Percentiles rank a stretch among this genome's conserved stretches.
These are phyloP conservation scores for Platanthera guangdongensis DNA, from an alignment of 106 monocot genomes.

Conservation along the genomic window DNA sequence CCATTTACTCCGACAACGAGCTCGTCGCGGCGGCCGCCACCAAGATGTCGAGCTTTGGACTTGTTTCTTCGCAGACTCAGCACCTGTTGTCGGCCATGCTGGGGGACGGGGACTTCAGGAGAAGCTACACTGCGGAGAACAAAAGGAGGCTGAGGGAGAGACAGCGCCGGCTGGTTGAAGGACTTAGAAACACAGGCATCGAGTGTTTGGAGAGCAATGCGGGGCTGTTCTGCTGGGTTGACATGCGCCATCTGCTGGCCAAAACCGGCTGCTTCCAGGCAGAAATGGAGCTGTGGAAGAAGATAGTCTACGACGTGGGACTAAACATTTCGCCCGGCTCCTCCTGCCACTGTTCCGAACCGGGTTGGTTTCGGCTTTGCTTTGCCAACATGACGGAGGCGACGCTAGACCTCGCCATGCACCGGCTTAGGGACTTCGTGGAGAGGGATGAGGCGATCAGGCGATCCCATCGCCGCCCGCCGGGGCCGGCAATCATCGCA, in stretches of 20 bases:
- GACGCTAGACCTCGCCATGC: conserved; percentile 52
- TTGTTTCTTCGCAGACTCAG: conserved; percentile 89
- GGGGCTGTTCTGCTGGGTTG: conserved; percentile 84
- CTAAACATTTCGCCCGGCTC: conserved; percentile 81
- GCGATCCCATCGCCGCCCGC: not conserved
- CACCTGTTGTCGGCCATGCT: conserved; percentile 63
- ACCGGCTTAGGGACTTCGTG: conserved; percentile 38
- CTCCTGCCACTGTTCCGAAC: conserved; percentile 80
- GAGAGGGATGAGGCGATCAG: not conserved
- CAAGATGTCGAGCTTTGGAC: conserved; percentile 95
- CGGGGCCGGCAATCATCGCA: not conserved
- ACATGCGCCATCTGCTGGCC: conserved; percentile 61
- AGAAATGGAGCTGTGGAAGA: conserved; percentile 88
- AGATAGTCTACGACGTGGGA: conserved; percentile 58
- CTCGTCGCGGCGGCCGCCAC: conserved; percentile 53
- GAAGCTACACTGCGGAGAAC: conserved; percentile 54
- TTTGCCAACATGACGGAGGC: conserved; percentile 69
- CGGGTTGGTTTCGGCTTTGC: conserved; percentile 89
- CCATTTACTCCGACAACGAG: conserved; percentile 59
- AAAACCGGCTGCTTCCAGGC: conserved; percentile 25
- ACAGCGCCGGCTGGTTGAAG: conserved; percentile 35
- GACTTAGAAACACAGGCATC: conserved; percentile 36
- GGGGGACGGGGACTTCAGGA: conserved; percentile 49
- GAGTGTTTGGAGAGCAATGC: conserved; percentile 65
- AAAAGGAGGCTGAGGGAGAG: conserved; percentile 43